Evolutionary conservation across 2,329 filamentous ascomycete species (phyloP).

Genomic region (Hirsutella thompsonii): DNA sequence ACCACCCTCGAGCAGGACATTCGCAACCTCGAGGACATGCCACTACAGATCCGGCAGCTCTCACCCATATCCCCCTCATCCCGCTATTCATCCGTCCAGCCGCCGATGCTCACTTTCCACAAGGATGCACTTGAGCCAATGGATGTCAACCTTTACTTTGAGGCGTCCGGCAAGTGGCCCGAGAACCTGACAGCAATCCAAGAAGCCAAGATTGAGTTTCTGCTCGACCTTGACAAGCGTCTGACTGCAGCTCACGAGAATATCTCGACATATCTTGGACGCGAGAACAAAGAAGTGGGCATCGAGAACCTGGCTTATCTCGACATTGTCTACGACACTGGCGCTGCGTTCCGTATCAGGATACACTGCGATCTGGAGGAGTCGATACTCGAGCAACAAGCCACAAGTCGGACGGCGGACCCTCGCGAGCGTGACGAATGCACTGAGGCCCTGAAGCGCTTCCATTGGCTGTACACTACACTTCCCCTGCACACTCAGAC

Average conservation of each 20-base stretch:
- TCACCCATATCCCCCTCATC: constrained; percentile 59
- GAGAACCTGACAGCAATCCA: constrained; percentile 87
- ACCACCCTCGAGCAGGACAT: constrained; percentile 63
- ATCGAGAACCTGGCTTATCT: constrained; percentile 70
- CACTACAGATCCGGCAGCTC: constrained; percentile 74
- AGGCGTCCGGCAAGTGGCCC: constrained; percentile 87
- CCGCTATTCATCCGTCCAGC: constrained; percentile 54
- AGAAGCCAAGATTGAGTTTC: constrained; percentile 83
- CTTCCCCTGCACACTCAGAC: constrained; percentile 71
- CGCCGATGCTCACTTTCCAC: constrained; percentile 26
- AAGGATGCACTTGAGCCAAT: constrained; percentile 42
- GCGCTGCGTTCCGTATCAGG: constrained; percentile 67
- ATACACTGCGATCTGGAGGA: constrained; percentile 85
- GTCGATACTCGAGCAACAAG: constrained; percentile 61
- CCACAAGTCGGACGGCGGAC: constrained; percentile 60
- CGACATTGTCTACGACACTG: constrained; percentile 62
- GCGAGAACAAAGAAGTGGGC: constrained; percentile 61
- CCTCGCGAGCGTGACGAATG: constrained; percentile 54
- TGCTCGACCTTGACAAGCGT: constrained; percentile 61
- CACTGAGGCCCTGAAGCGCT: constrained; percentile 53
- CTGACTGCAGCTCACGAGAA: constrained; percentile 48
- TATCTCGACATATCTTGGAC: constrained; percentile 57
- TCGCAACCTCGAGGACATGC: constrained; percentile 66
- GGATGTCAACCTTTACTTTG: constrained; percentile 78
- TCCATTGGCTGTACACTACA: constrained; percentile 60